Conservation (phyloP, 768 basidiomycete genomes). For the Royoungia palumana region DNA sequence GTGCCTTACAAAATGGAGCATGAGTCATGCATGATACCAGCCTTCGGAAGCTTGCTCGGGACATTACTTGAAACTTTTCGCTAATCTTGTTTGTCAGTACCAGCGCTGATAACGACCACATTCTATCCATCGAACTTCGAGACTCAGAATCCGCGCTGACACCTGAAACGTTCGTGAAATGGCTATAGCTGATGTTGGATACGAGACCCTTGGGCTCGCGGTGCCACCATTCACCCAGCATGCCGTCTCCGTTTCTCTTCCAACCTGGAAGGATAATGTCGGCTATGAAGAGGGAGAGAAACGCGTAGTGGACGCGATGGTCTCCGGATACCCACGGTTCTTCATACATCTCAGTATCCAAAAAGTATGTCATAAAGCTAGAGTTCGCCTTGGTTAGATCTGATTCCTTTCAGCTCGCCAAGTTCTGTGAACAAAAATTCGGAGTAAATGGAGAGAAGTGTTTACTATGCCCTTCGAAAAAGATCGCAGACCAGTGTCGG, state of each 20-base stretch:
- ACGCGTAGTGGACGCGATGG: constrained; percentile 75
- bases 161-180: constrained; percentile 1
- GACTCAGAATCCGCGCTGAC: too few relatives aligned
- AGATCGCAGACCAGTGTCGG: constrained; percentile 71
- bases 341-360: constrained; percentile 85
- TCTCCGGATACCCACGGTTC: constrained; percentile 91
- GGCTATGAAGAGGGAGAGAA: constrained; percentile 89
- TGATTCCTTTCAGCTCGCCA: constrained; percentile 57
- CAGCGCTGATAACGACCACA: too few relatives aligned
- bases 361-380: constrained; percentile 54
- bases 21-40: too few relatives aligned
- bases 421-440: constrained; percentile 76
- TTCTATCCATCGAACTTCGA: not conserved
- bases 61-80: too few relatives aligned
- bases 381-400: not conserved
- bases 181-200: constrained; percentile 6
- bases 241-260: constrained; percentile 93
- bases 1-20: too few relatives aligned
- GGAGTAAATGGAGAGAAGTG: constrained; percentile 66
- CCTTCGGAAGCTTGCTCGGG: too few relatives aligned
- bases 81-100: too few relatives aligned
- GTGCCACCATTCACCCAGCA: constrained; percentile 74
- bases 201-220: constrained; percentile 41
- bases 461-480: constrained; percentile 75
- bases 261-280: constrained; percentile 88